Evolutionary conservation across 495 filamentous ascomycete species (phyloP), one percentile per base, ranked within the genome.

Genomic region (Tuber umbilicatum): DNA sequence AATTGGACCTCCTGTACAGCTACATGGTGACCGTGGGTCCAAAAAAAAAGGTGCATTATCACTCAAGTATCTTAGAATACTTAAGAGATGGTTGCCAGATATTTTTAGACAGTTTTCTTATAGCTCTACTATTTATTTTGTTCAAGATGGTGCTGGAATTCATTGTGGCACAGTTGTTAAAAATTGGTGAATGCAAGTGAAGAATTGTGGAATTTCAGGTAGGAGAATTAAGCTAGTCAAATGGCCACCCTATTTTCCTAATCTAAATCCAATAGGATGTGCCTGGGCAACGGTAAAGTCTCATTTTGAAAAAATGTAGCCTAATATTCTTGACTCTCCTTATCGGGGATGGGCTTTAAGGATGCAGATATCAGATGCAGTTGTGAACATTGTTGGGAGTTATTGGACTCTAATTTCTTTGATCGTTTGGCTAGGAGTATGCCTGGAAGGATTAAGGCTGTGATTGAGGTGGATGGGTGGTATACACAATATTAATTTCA

Each of bases 261-360:
- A 71, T 71, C 39, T 71, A 4, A 71, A 71, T 47, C 70, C 70
- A 21, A 71, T 71, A 21, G 70, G 47, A 37, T 45, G 50, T 71
- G 70, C 50, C 31, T 71, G 70, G 41, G 70, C 70, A 23, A 19
- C 17, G 7, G 16, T 42, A 12, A 71, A 71, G 40, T 40, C 70
- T 40, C 38, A 47, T 35, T 71, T 71, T 71, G 40, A 47, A 40
- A 71, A 71, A 43, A 43, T 45, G 41, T 71, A 71, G 47, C 70
- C 70, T 5, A 21, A 71, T 43, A 71, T 71, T 42, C 41, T 42
- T 10, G 41, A 42, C 10, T 42, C 41, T 42, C 5, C 5, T 3
- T 6, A 42, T 42, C 9, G 10, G 41, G 41, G 12, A 1, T 42
- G 41, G 41, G 41, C 12, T 6, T 42, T 42, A 9, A 42, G 41